Conservation (phyloP, 73 alveolate genomes). For the Durusdinium trenchii region DNA sequence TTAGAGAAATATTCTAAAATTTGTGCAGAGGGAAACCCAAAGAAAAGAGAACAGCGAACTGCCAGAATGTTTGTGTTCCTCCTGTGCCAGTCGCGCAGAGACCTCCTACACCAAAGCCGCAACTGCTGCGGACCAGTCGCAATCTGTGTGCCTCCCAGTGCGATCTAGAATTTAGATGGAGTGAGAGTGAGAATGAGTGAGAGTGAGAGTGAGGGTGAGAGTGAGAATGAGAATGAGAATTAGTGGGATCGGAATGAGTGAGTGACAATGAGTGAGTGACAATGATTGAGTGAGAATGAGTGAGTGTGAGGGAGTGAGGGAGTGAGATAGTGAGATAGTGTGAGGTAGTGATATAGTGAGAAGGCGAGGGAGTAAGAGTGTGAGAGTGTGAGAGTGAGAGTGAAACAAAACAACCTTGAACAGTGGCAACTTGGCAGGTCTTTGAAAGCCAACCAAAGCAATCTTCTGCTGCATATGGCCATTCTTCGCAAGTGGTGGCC, state of each 20-base stretch:
- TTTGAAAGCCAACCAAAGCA: slow-evolving; percentile 94
- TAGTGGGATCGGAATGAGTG: too few species aligned
- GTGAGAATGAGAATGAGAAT: background rate
- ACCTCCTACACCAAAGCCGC: slow-evolving; percentile 87
- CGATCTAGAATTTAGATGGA: background rate
- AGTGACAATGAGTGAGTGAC: too few species aligned
- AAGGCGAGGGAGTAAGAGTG: too few species aligned
- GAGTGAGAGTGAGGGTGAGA: background rate
- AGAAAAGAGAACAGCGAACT: background rate
- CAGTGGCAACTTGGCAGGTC: background rate
- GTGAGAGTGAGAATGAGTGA: background rate
- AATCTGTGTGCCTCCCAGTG: slow-evolving; percentile 15
- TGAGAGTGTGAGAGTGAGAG: too few species aligned
- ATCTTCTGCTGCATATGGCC: slow-evolving; percentile 44
- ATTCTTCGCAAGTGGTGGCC: background rate
- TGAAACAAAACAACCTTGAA: too few species aligned
- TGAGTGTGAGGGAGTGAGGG: too few species aligned
- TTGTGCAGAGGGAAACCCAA: background rate
- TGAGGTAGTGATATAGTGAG: too few species aligned
- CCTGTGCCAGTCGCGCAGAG: slow-evolving; percentile 80
- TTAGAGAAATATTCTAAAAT: background rate
- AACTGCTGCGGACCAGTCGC: slow-evolving; percentile 61
- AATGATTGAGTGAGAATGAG: too few species aligned
- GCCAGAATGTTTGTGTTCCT: background rate
- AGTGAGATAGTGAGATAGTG: too few species aligned